phyloP scores from a whole-genome alignment of 345 rosid genomes.

The Gossypium anomalum region DNA sequence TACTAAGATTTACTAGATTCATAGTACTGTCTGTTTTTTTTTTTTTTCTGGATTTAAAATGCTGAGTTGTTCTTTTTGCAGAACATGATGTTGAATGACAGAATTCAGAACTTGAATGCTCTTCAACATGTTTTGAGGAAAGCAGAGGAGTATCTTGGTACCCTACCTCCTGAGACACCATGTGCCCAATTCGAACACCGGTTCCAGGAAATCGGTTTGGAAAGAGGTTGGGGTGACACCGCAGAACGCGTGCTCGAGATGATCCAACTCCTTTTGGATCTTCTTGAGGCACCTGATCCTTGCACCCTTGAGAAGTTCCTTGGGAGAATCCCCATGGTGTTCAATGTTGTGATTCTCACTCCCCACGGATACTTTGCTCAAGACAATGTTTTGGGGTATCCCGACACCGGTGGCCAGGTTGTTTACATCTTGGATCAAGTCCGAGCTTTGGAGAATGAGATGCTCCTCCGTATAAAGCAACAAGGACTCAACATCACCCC shows the following conservation, averaged over 20 bases:
- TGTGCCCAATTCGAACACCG: constrained; percentile 56
- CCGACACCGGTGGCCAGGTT: constrained; percentile 99
- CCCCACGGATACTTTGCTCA: constrained; percentile 98
- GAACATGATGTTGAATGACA: constrained; percentile 79
- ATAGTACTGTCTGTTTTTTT: neutral
- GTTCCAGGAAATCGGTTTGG: constrained; percentile 91
- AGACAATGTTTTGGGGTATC: constrained; percentile 92
- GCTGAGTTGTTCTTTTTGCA: constrained; percentile 26
- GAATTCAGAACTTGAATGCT: constrained; percentile 55
- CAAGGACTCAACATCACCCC: constrained; percentile 90
- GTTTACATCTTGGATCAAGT: constrained; percentile 98
- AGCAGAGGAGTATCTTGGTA: constrained; percentile 77
- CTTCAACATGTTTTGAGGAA: constrained; percentile 74
- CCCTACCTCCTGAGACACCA: constrained; percentile 48
- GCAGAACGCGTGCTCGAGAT: constrained; percentile 76
- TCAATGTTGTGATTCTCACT: constrained; percentile 84
- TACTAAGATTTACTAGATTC: neutral
- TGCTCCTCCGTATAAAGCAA: constrained; percentile 82
- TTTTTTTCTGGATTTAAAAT: neutral
- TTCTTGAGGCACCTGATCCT: constrained; percentile 95
- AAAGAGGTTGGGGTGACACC: constrained; percentile 94
- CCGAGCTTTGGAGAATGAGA: constrained; percentile 84
- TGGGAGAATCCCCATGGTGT: constrained; percentile 85
- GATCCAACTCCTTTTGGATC: constrained; percentile 88
- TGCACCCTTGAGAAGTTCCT: constrained; percentile 90